These are phyloP conservation scores for Colletotrichum plurivorum DNA, from an alignment of 2,329 filamentous ascomycete species.

Conservation along the genomic window DNA sequence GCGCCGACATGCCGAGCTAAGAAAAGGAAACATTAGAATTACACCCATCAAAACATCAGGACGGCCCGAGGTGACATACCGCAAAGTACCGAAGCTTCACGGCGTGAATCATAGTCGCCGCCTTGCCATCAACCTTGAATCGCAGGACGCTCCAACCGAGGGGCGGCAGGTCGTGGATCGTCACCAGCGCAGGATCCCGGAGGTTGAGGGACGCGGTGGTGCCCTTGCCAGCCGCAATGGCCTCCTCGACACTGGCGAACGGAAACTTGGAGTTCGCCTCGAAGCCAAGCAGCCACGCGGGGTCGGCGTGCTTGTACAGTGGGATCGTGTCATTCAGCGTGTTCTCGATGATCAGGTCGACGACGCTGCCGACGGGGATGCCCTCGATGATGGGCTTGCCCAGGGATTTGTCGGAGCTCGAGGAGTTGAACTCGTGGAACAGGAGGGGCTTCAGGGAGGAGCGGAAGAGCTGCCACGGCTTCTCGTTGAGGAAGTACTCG, in stretches of 20 bases:
- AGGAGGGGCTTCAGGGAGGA: conserved; percentile 41
- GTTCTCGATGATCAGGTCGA: conserved; percentile 38
- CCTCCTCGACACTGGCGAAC: conserved; percentile 24
- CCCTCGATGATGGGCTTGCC: conserved; percentile 27
- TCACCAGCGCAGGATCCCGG: conserved; percentile 9
- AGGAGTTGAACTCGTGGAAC: conserved; percentile 23
- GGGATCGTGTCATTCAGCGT: conserved; percentile 31
- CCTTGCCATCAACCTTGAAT: conserved; percentile 24
- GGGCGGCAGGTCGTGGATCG: conserved; percentile 30
- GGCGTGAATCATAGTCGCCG: conserved; percentile 37
- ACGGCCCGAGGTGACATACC: background rate
- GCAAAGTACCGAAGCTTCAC: conserved; percentile 37
- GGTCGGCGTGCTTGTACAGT: conserved; percentile 44
- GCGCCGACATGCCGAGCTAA: conserved; percentile 35
- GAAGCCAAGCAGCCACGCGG: conserved; percentile 42
- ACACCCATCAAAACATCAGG: background rate
- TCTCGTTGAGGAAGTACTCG: conserved; percentile 36
- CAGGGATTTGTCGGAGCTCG: background rate
- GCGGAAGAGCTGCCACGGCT: conserved; percentile 35
- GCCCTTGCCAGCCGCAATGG: background rate
- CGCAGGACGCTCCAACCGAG: conserved; percentile 32
- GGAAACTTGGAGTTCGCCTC: conserved; percentile 20
- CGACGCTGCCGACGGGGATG: conserved; percentile 36
- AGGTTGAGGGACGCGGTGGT: conserved; percentile 1
- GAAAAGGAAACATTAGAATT: background rate